Base-by-base conservation (phyloP, 2,329 filamentous ascomycete species). In the Huntiella omanensis region DNA sequence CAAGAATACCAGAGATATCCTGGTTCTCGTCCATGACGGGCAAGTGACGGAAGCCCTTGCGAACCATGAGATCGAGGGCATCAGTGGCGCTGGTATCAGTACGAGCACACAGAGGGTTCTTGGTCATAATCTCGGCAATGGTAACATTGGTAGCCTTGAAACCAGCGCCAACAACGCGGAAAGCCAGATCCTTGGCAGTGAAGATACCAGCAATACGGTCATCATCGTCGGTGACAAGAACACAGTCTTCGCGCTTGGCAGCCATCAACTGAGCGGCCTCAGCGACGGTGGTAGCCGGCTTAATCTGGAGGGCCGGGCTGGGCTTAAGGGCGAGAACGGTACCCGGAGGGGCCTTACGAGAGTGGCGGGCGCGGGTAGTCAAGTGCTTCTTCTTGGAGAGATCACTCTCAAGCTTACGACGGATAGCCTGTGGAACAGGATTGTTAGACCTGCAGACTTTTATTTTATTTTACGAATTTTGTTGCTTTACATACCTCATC, bases 21-120 rank as follows among this genome's bases (percentile, higher is more conserved):
- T 98, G 91, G 62, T 98, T 96, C 68, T 98, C 91, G 63, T 98
- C 91, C 91, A 98, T 98, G 53, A 98, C 91, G 3, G 91, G 91
- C 58, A 98, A 64, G 67, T 98, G 91, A 55, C 91, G 78, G 70
- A 98, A 98, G 13, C 91, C 91, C 66, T 96, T 96, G 55, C 88
- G 75, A 48, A 98, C 91, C 91, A 98, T 98, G 49, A 96, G 71
- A 62, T 98, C 88, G 52, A 98, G 68, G 32, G 91, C 91, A 68
- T 98, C 91, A 38, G 91, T 98, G 33, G 91, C 91, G 63, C 88
- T 96, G 33, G 91, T 98, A 60, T 98, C 91, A 49, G 91, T 98
- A 60, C 91, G 79, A 46, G 91, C 91, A 62, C 91, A 98, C 12
- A 98, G 75, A 8, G 91, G 91, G 66, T 98, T 98, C 71, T 96